Conservation (phyloP, 1,139 yeast genomes). For the Yueomyces sp. region DNA sequence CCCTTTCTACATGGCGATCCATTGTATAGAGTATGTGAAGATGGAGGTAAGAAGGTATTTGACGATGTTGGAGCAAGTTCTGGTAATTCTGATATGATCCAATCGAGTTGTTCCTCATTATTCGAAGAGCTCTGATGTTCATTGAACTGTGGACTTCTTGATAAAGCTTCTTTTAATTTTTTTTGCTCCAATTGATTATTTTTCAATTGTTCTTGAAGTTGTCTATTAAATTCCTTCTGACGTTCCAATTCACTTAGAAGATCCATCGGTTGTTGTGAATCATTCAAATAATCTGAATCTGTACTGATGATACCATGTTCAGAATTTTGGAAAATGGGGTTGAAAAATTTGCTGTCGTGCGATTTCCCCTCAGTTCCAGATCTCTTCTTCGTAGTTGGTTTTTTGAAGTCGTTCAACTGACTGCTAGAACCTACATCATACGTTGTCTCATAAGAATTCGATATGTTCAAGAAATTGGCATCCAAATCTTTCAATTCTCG, state of each 20-base stretch:
- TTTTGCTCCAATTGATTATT: constrained; percentile 9
- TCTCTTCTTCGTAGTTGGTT: not conserved
- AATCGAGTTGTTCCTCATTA: not conserved
- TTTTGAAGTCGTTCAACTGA: not conserved
- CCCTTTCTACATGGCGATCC: constrained; percentile 6
- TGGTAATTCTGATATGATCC: not conserved
- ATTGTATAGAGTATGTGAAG: constrained; percentile 3
- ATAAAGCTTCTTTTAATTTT: constrained; percentile 4
- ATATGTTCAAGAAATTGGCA: not conserved
- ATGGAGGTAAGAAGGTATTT: constrained; percentile 2
- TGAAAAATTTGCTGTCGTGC: not conserved
- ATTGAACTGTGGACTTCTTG: not conserved
- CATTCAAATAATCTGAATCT: not conserved
- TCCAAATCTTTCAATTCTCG: not conserved
- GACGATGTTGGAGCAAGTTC: too few species aligned
- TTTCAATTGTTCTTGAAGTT: constrained; percentile 7
- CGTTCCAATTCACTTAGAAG: constrained; percentile 2
- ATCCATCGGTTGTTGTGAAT: not conserved
- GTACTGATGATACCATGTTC: not conserved
- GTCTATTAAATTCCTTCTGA: constrained; percentile 8
- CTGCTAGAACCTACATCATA: not conserved
- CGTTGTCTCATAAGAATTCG: not conserved
- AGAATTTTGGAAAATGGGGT: not conserved
- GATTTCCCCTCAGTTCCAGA: not conserved
- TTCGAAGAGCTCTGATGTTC: not conserved